These are phyloP conservation scores for Populus euphratica DNA, from an alignment of 345 rosid species.

Conservation along the genomic window DNA sequence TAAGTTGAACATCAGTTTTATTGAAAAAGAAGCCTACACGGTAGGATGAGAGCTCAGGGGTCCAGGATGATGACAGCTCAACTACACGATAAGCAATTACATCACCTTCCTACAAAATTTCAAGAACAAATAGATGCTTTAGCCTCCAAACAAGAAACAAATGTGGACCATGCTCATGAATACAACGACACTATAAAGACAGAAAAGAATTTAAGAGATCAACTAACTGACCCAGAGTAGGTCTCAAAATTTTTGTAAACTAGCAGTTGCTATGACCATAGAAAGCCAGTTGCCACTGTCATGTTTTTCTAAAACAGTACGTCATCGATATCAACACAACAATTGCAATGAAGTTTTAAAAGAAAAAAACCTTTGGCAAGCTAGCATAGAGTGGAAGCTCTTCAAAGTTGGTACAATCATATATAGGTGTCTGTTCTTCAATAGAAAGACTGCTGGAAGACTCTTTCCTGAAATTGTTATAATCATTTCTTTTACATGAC, in stretches of 20 bases:
- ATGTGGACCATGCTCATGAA: neutral
- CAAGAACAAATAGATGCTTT: constrained; percentile 3
- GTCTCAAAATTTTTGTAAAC: neutral
- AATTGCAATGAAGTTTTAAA: neutral
- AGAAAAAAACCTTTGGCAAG: constrained; percentile 58
- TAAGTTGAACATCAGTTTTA: constrained; percentile 8
- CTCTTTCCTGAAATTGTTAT: constrained; percentile 40
- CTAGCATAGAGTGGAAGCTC: constrained; percentile 56
- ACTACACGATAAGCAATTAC: constrained; percentile 80
- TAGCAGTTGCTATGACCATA: neutral
- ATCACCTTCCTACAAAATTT: constrained; percentile 72
- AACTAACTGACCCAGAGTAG: neutral
- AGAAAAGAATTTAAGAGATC: neutral
- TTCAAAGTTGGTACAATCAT: constrained; percentile 48
- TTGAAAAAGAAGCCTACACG: constrained; percentile 42
- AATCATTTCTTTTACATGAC: constrained; percentile 39
- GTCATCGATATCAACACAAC: neutral
- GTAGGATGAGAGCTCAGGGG: constrained; percentile 76
- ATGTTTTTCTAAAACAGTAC: neutral
- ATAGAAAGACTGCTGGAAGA: constrained; percentile 24
- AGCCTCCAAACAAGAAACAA: constrained; percentile 3
- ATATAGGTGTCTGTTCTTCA: constrained; percentile 34
- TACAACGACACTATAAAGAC: neutral
- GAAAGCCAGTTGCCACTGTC: neutral
- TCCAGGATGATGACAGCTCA: constrained; percentile 87